phyloP scores from a whole-genome alignment of 345 rosid species.

The Ailanthus altissimus region DNA sequence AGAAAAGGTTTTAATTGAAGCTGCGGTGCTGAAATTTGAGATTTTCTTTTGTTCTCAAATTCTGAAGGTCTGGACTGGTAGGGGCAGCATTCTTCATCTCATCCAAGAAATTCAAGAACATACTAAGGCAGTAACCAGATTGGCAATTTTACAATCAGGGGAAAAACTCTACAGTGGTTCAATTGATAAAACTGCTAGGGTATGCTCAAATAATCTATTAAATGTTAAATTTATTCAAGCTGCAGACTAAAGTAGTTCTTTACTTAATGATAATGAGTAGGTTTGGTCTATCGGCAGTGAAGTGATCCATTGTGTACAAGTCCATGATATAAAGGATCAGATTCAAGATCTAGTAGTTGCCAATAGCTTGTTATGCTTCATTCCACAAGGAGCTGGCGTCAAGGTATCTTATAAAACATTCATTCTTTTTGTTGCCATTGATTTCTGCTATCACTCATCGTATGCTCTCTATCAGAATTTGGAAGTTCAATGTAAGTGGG shows the following conservation, averaged over 20 bases:
- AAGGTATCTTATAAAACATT: conserved; percentile 41
- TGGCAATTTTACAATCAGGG: conserved; percentile 50
- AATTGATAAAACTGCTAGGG: conserved; percentile 60
- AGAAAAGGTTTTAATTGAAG: neutral
- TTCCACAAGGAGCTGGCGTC: conserved; percentile 70
- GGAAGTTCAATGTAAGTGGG: neutral
- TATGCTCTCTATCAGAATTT: conserved; percentile 4
- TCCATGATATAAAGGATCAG: conserved; percentile 68
- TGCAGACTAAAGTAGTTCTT: neutral
- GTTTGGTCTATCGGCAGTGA: conserved; percentile 54
- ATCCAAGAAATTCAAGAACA: conserved; percentile 62
- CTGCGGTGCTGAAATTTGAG: neutral
- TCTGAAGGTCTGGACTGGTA: conserved; percentile 69
- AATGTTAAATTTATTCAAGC: neutral
- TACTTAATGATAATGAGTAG: conserved; percentile 29
- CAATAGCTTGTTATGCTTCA: conserved; percentile 53
- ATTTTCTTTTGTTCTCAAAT: conserved; percentile 14
- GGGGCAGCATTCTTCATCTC: conserved; percentile 62
- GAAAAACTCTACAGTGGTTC: conserved; percentile 68
- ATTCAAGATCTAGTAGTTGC: conserved; percentile 56
- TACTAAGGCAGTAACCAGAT: conserved; percentile 62
- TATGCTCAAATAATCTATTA: conserved; percentile 19
- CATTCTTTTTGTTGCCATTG: neutral
- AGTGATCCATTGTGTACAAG: conserved; percentile 45
- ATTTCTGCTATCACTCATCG: neutral